Conservation (phyloP, 108 stramenopile genomes). For the Cylindrotheca closterium region DNA sequence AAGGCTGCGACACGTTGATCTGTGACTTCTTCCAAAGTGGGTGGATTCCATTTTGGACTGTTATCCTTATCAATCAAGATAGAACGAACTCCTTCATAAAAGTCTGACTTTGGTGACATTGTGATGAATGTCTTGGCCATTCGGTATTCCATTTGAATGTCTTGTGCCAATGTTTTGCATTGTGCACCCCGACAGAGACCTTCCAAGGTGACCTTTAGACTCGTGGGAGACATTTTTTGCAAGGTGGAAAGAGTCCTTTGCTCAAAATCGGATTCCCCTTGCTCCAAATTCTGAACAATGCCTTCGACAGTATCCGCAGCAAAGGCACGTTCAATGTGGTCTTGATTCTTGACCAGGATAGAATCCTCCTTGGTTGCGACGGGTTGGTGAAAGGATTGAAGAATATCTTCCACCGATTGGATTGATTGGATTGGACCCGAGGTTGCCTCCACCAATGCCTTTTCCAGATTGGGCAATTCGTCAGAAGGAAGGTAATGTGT, state of each 20-base stretch:
- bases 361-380: slow-evolving; percentile 48
- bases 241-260: slow-evolving; percentile 54
- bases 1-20: slow-evolving; percentile 52
- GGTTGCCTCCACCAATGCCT: slow-evolving; percentile 48
- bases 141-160: slow-evolving; percentile 83
- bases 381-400: slow-evolving; percentile 22
- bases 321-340: slow-evolving; percentile 56
- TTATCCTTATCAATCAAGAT: slow-evolving; percentile 93
- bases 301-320: slow-evolving; percentile 48
- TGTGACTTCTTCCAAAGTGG: slow-evolving; percentile 50
- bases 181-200: slow-evolving; percentile 62
- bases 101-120: slow-evolving; percentile 60
- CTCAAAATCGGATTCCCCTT: slow-evolving; percentile 50
- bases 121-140: slow-evolving; percentile 64
- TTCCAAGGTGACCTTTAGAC: slow-evolving; percentile 74
- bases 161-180: slow-evolving; percentile 46
- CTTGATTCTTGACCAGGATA: slow-evolving; percentile 42
- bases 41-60: slow-evolving; percentile 83
- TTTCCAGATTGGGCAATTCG: slow-evolving; percentile 49
- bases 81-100: slow-evolving; percentile 96
- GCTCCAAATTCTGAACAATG: slow-evolving; percentile 49
- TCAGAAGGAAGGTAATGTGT: slow-evolving; percentile 92
- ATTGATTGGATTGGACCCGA: slow-evolving; percentile 10
- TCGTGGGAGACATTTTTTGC: slow-evolving; percentile 79
- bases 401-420: slow-evolving; percentile 16